Evolutionary conservation across 2,329 filamentous ascomycete species (phyloP).

Genomic region (Calonectria leucothoes): DNA sequence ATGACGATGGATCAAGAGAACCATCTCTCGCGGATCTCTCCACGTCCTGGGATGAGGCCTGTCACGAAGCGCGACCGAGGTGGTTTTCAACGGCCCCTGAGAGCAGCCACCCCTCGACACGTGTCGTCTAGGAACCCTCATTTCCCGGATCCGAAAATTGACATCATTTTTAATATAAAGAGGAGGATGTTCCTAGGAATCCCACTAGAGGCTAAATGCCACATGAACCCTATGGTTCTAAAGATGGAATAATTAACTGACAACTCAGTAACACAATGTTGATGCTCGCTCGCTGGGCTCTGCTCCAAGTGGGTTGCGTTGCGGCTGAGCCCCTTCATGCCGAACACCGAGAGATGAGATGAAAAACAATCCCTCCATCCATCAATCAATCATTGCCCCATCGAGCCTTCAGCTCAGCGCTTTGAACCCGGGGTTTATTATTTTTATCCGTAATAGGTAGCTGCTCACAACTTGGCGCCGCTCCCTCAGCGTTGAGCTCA

Average conservation of each 20-base stretch:
- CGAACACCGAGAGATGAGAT: not conserved
- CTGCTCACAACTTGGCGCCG: not conserved
- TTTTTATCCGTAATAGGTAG: constrained; percentile 14
- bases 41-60: constrained; percentile 24
- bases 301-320: not conserved
- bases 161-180: constrained; percentile 1
- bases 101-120: constrained; percentile 29
- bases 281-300: not conserved
- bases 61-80: constrained; percentile 2
- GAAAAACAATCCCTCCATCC: not conserved
- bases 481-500: not conserved
- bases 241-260: constrained; percentile 4
- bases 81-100: constrained; percentile 5
- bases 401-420: not conserved
- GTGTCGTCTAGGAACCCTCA: constrained; percentile 29
- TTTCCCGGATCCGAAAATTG: constrained; percentile 23
- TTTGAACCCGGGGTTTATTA: not conserved
- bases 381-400: not conserved
- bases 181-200: constrained; percentile 33
- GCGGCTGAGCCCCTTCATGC: constrained; percentile 4
- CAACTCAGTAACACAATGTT: not conserved
- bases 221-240: not conserved
- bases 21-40: constrained; percentile 31
- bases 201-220: not conserved
- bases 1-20: constrained; percentile 34